Conservation (phyloP, 2,329 filamentous ascomycete genomes). For the Fusarium kyushuense region DNA sequence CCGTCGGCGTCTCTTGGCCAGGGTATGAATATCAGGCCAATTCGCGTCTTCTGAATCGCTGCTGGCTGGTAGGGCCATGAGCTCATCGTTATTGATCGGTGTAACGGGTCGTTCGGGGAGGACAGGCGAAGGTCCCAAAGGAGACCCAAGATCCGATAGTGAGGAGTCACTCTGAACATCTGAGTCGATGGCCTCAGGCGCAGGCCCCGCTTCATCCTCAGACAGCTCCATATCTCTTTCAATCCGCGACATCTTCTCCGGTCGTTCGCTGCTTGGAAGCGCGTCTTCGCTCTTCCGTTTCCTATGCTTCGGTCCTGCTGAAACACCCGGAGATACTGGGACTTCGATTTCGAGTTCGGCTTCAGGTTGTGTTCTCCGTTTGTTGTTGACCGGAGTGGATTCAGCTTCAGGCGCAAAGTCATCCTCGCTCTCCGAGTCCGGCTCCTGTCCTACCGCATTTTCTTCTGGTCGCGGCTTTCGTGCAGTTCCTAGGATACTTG, state of each 20-base stretch:
- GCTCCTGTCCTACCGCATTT: conserved; percentile 48
- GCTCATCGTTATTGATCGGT: conserved; percentile 61
- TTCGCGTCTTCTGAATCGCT: conserved; percentile 62
- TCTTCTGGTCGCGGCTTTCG: conserved; percentile 57
- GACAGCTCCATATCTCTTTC: conserved; percentile 37
- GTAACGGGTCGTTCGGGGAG: conserved; percentile 54
- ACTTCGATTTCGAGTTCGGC: conserved; percentile 35
- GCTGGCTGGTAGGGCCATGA: conserved; percentile 68
- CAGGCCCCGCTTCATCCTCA: conserved; percentile 30
- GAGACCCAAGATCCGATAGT: conserved; percentile 55
- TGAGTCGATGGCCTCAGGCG: conserved; percentile 16
- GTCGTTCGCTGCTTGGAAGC: conserved; percentile 54
- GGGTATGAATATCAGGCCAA: conserved; percentile 65
- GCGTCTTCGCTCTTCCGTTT: conserved; percentile 69
- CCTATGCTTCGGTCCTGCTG: conserved; percentile 54
- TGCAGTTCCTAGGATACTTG: conserved; percentile 69
- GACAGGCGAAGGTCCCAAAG: conserved; percentile 48
- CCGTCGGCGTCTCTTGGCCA: conserved; percentile 61
- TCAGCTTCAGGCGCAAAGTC: conserved; percentile 74
- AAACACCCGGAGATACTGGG: conserved; percentile 46
- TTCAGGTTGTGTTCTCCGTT: conserved; percentile 54
- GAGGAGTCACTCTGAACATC: conserved; percentile 54
- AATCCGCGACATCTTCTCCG: conserved; percentile 53
- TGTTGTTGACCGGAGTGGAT: conserved; percentile 71
- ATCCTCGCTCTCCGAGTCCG: conserved; percentile 58